Evolutionary conservation across 306 rosid genomes (phyloP).

Genomic region (Prunus salicina): DNA sequence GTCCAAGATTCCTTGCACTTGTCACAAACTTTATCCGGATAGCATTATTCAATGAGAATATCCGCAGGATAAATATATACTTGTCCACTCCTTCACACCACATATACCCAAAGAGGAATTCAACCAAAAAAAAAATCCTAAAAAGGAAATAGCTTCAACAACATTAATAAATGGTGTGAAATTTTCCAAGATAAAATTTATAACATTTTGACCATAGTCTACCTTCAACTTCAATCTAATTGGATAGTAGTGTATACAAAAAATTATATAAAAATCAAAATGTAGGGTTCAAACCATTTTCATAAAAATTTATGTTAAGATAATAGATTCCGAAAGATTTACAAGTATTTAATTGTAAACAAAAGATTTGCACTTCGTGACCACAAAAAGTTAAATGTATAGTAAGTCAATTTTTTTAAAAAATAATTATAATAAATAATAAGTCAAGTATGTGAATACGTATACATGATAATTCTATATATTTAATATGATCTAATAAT

Average conservation of each 20-base stretch:
- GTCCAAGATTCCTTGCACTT: slow-evolving; percentile 21
- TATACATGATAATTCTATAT: background rate
- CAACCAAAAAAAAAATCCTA: background rate
- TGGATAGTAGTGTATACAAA: background rate
- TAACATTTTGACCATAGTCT: background rate
- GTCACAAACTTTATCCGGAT: slow-evolving; percentile 35
- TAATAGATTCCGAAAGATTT: too few species aligned
- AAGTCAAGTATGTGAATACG: background rate
- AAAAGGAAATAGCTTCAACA: background rate
- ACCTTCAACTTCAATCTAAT: background rate
- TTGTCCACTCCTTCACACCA: background rate
- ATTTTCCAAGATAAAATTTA: background rate
- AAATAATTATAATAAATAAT: background rate
- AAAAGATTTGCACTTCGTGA: too few species aligned
- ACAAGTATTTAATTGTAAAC: too few species aligned
- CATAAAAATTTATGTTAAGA: background rate
- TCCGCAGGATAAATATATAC: background rate
- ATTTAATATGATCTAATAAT: background rate
- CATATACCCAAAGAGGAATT: background rate
- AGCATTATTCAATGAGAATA: slow-evolving; percentile 33
- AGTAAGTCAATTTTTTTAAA: too few species aligned
- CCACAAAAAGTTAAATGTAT: too few species aligned
- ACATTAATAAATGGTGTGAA: background rate
- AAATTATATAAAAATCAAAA: too few species aligned
- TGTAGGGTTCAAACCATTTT: background rate